Conservation (phyloP, 768 basidiomycete species). For the Rhodocollybia butyracea region DNA sequence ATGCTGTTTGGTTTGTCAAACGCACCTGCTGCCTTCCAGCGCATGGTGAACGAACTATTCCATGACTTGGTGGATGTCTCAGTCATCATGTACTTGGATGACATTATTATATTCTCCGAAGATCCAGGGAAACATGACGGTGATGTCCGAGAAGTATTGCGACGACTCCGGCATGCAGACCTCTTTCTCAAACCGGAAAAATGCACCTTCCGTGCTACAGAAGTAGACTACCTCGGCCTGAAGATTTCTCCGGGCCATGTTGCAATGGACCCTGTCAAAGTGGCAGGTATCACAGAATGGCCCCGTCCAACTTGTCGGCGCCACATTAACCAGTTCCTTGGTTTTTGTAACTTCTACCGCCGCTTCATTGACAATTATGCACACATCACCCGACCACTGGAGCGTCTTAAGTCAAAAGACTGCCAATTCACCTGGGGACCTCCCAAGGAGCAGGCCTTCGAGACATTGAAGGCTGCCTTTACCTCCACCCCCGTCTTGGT, state of each 20-base stretch:
- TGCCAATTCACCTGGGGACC: neutral
- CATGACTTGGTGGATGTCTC: neutral
- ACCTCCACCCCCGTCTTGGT: constrained; percentile 19
- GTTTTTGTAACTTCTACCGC: no score
- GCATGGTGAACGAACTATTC: no score
- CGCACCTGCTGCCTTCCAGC: constrained; percentile 15
- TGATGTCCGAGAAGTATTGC: neutral
- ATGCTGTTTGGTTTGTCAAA: constrained; percentile 25
- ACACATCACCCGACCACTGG: no score
- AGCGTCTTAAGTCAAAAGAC: neutral
- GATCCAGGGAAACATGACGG: neutral
- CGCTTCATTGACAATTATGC: no score
- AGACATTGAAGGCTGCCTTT: constrained; percentile 24
- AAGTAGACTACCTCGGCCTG: no score
- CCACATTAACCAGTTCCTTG: no score
- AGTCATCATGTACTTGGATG: neutral
- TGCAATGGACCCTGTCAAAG: no score
- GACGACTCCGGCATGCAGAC: neutral
- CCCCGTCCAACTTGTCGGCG: no score
- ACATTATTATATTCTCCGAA: neutral
- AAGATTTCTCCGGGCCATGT: no score
- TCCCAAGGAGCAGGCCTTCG: constrained; percentile 20
- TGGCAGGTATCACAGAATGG: no score
- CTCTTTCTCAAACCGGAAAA: neutral
- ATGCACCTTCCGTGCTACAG: no score